These are phyloP conservation scores for Scortechinia acanthostroma DNA, from an alignment of 2,329 filamentous ascomycete genomes.

Conservation along the genomic window DNA sequence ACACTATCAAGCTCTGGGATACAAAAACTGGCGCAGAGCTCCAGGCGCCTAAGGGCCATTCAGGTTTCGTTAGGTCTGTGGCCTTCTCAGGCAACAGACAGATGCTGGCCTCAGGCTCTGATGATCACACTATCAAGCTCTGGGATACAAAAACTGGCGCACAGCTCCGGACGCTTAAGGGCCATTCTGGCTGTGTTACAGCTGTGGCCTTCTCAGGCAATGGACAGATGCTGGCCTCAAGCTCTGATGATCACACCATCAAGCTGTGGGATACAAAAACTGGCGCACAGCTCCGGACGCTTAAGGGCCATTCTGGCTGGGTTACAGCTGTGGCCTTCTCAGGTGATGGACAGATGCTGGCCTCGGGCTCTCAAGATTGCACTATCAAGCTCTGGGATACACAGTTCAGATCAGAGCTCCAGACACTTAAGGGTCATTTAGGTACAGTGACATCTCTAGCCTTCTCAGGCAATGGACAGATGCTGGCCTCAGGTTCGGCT, in stretches of 20 bases:
- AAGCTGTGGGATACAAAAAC: slow-evolving; percentile 4
- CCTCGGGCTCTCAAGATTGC: not conserved
- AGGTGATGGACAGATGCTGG: not conserved
- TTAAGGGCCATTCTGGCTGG: slow-evolving; percentile 1
- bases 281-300: not conserved
- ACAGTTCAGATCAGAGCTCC: too few species aligned
- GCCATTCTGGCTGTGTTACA: not conserved
- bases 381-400: slow-evolving; percentile 2
- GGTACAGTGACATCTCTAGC: not conserved
- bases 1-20: not conserved
- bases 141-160: slow-evolving; percentile 3
- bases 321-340: not conserved
- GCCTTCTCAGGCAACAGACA: not conserved
- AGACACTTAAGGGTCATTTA: not conserved
- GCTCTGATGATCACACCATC: slow-evolving; percentile 5
- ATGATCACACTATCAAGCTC: slow-evolving; percentile 2
- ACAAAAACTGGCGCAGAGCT: not conserved
- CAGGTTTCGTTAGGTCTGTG: not conserved
- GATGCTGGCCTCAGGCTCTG: not conserved
- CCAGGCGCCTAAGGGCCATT: not conserved
- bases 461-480: not conserved
- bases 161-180: not conserved
- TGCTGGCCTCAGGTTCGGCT: not conserved
- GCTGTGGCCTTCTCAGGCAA: slow-evolving; percentile 6
- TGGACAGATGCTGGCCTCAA: slow-evolving; percentile 3